Base-by-base conservation (phyloP, 2,329 filamentous ascomycete species). In the Verticillium nubilum region DNA sequence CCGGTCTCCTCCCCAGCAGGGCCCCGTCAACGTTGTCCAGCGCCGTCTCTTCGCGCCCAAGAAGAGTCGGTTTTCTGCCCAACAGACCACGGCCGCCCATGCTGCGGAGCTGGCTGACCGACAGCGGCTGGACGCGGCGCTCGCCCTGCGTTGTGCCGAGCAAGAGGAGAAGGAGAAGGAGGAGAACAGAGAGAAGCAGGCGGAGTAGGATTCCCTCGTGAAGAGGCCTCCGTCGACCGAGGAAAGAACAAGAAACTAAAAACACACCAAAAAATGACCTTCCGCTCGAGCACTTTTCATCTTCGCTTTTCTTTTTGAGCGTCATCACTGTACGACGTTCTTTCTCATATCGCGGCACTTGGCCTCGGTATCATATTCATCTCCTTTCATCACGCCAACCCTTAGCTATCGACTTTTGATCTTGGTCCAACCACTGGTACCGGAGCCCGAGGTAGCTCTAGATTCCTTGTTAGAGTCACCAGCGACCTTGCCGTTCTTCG, bases 401-500 rank as follows among this genome's bases (percentile, higher is more conserved):
- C 35, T 10, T 50, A 27, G 25, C 28, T 52, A 72, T 65, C 72
- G 71, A 61, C 69, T 74, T 56, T 76, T 76, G 7, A 76, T 67
- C 60, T 76, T 77, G 66, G 74, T 77, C 75, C 74, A 76, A 9
- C 74, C 74, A 62, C 70, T 75, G 3, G 61, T 64, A 28, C 62
- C 60, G 15, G 53, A 58, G 5, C 58, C 55, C 19, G 70, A 68
- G 12, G 66, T 69, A 17, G 64, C 62, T 37, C 67, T 69, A n/a
- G 67, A 65, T 35, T 29, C 52, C 17, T 27, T 54, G 52, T 59
- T 27, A 6, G 52, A 53, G 25, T 27, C 15, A 6, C 13, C 52
- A 4, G 54, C 13, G n/a, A n/a, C n/a, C 29, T 56, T 56, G 23
- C 33, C 19, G 17, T 6, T 26, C 35, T 56, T 56, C 12, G 29